phyloP scores from a whole-genome alignment of 2,329 filamentous ascomycete genomes.

The Microsporum canis region DNA sequence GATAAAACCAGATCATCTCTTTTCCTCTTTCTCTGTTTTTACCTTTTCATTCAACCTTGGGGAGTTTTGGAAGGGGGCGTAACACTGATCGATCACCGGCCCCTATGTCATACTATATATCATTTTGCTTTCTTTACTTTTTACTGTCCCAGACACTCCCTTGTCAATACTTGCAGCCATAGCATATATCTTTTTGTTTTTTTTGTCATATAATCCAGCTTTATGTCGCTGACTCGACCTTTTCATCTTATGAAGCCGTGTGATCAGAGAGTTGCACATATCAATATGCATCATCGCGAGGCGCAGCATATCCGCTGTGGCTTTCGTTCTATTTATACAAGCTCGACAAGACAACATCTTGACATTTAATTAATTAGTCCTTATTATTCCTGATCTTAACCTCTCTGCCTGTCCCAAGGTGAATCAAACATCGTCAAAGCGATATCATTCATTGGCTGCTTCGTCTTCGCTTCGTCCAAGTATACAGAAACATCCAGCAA shows the following conservation, averaged over 20 bases:
- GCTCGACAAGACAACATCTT: background rate
- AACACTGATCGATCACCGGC: background rate
- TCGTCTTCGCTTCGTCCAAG: background rate
- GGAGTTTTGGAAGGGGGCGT: slow-evolving; percentile 1
- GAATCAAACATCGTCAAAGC: background rate
- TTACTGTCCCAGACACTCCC: background rate
- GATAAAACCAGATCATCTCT: background rate
- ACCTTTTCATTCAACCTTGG: background rate
- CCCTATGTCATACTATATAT: background rate
- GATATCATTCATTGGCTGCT: background rate
- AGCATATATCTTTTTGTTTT: background rate
- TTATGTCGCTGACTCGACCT: background rate
- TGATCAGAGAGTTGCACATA: background rate
- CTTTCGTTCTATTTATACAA: slow-evolving; percentile 1
- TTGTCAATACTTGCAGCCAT: background rate
- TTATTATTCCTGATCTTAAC: background rate
- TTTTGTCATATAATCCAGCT: background rate
- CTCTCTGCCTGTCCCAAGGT: background rate
- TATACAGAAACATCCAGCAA: background rate
- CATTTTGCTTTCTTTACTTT: background rate
- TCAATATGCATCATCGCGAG: background rate
- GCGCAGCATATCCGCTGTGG: slow-evolving; percentile 2
- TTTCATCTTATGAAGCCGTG: background rate
- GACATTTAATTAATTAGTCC: background rate
- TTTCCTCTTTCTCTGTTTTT: background rate